Conservation (phyloP, 2,329 filamentous ascomycete species). For the Hymenoscyphus infarciens region DNA sequence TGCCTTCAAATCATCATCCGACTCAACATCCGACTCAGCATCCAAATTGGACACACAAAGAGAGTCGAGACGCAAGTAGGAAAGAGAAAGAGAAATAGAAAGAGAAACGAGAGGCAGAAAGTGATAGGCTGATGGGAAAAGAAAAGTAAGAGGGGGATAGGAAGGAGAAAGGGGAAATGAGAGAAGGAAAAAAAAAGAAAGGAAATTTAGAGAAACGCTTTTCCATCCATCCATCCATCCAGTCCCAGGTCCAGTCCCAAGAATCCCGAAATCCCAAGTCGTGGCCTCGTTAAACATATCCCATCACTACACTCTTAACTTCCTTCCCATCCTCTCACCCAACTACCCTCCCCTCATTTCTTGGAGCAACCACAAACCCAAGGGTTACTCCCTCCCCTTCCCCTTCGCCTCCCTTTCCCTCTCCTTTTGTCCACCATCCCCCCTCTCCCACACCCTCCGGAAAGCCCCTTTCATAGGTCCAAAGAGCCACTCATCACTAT, state of each 20-base stretch:
- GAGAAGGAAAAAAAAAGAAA: not conserved
- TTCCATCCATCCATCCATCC: not conserved
- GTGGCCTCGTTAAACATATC: not conserved
- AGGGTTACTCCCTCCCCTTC: not conserved
- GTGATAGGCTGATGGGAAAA: not conserved
- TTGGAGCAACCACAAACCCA: too few relatives aligned
- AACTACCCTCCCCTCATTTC: too few relatives aligned
- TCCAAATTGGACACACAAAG: not conserved
- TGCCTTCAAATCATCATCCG: too few relatives aligned
- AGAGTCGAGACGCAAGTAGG: not conserved
- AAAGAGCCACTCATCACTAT: slow-evolving; percentile 31
- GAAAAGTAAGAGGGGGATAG: not conserved
- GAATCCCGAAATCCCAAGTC: too few relatives aligned
- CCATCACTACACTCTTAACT: not conserved
- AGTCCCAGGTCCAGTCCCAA: not conserved
- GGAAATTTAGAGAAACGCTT: not conserved
- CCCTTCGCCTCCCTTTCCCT: not conserved
- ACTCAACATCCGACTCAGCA: not conserved
- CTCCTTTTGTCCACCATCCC: not conserved
- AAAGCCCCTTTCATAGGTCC: slow-evolving; percentile 20
- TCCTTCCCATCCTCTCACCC: not conserved
- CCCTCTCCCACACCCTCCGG: slow-evolving; percentile 7
- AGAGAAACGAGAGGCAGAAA: not conserved
- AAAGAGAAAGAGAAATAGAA: not conserved
- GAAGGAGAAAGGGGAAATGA: not conserved